Base-by-base conservation (phyloP, 2,329 filamentous ascomycete genomes). In the Fusarium transvaalense region DNA sequence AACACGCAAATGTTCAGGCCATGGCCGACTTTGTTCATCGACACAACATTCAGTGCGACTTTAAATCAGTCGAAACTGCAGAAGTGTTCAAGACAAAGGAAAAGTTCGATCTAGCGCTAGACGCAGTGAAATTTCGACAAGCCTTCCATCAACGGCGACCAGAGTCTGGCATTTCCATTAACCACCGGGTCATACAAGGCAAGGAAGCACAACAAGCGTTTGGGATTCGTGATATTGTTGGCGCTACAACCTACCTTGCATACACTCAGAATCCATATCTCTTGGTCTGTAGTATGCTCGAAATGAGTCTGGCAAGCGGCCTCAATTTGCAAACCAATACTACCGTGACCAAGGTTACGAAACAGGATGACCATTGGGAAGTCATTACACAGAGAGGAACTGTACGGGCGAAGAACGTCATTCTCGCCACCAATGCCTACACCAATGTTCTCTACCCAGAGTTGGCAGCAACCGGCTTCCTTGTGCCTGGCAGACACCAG, bases 221-320 rank as follows among this genome's bases (percentile, higher is more conserved):
- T 10, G 46, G 46, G 10, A 48, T 48, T 10, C 21, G 15, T 37
- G 46, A 25, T 15, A 25, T 48, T 6, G 21, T 48, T 48, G 46
- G 46, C n/a, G 46, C 46, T 10, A 48, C 46, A 6, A 25, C 15
- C 6, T 48, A 48, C 7, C 21, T n/a, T 17, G 46, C 46, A 19
- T 48, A 48, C 13, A 48, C 46, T 14, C 46, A 48, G 10, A 48
- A 48, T 13, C 46, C 46, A 8, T 48, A 48, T 37, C 46, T 48
- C 6, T 15, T 48, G 21, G 32, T 48, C 15, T 48, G 46, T 10
- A 17, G 10, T 8, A 48, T 48, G 46, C 46, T 48, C 9, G 32
- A 48, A 10, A 32, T 48, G 19, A 48, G 46, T 34, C 9, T 48
- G n/a, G 46, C 46, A 23, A 48, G 12, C 23, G 46, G 46, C 21